A percentile compares a stretch with the other conserved stretches of the same genome.
Conservation (phyloP, 2,329 filamentous ascomycete species). For the Pseudonectria buxi region DNA sequence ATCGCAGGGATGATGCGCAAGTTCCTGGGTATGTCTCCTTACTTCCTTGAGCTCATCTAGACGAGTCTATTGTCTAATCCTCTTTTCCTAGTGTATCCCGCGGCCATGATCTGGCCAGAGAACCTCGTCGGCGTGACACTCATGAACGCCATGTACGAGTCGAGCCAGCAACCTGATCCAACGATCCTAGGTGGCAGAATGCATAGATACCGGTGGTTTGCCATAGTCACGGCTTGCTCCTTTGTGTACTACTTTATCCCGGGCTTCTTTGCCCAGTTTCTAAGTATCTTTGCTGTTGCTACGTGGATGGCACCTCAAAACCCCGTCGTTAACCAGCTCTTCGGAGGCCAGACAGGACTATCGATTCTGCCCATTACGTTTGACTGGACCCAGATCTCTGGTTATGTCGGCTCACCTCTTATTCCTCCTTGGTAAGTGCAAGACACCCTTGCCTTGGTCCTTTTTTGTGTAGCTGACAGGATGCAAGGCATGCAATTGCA, state of each 20-base stretch:
- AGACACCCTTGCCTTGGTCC: not conserved
- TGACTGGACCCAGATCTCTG: conserved; percentile 68
- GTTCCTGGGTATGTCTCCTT: conserved; percentile 44
- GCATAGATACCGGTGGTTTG: conserved; percentile 60
- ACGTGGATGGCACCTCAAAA: conserved; percentile 68
- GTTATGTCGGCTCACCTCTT: conserved; percentile 60
- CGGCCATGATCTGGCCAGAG: conserved; percentile 69
- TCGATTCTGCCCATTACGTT: conserved; percentile 67
- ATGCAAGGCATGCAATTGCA: conserved; percentile 57
- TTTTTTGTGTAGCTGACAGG: not conserved
- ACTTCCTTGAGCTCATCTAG: too few relatives aligned
- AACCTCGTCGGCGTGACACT: conserved; percentile 60
- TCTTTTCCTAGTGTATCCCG: conserved; percentile 45
- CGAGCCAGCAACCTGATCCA: conserved; percentile 41
- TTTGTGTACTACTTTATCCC: conserved; percentile 66
- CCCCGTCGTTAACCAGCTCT: conserved; percentile 63
- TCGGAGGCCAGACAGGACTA: conserved; percentile 61
- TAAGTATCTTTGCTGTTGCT: conserved; percentile 64
- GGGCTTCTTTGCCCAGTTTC: conserved; percentile 60
- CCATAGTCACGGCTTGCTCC: conserved; percentile 47
- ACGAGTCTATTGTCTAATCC: not conserved
- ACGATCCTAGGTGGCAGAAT: conserved; percentile 56
- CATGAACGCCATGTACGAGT: conserved; percentile 68
- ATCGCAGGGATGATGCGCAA: conserved; percentile 61
- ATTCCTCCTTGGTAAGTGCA: conserved; percentile 60